A percentile compares a stretch with the other conserved stretches of the same genome.
Evolutionary conservation across 169 alveolate species (phyloP).

Genomic region (Eimeria necatrix): DNA sequence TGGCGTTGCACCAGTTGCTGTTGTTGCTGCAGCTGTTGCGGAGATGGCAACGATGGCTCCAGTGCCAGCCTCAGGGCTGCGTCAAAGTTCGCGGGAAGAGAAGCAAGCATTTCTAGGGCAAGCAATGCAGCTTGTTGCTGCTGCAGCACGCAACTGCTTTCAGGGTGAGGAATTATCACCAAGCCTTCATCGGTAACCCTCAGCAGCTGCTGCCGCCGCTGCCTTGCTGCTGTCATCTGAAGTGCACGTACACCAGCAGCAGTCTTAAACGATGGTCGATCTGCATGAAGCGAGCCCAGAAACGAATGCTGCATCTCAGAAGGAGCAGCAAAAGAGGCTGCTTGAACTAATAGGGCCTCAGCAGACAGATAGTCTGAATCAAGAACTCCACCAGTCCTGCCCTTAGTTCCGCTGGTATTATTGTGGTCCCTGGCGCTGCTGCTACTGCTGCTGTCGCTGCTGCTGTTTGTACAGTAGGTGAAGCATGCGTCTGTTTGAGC

Average conservation of each 20-base stretch:
- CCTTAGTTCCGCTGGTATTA: neutral
- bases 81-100: conserved; percentile 40
- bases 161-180: conserved; percentile 50
- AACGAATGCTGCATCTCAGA: conserved; percentile 42
- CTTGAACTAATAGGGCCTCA: conserved; percentile 43
- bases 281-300: neutral
- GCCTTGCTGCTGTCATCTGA: conserved; percentile 51
- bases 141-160: conserved; percentile 40
- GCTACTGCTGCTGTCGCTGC: neutral
- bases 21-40: conserved; percentile 13
- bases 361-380: neutral
- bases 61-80: conserved; percentile 39
- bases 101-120: conserved; percentile 42
- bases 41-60: neutral
- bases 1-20: conserved; percentile 22
- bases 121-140: conserved; percentile 61
- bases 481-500: neutral
- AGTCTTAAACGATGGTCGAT: conserved; percentile 17
- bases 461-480: neutral
- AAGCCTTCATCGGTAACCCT: conserved; percentile 8
- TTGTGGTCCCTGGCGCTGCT: neutral
- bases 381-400: neutral
- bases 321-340: conserved; percentile 47
- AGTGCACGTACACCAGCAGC: conserved; percentile 44
- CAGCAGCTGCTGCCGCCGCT: conserved; percentile 38